Evolutionary conservation across 1,284 basidiomycete species (phyloP).

Genomic region (Spongispora temasekensis): DNA sequence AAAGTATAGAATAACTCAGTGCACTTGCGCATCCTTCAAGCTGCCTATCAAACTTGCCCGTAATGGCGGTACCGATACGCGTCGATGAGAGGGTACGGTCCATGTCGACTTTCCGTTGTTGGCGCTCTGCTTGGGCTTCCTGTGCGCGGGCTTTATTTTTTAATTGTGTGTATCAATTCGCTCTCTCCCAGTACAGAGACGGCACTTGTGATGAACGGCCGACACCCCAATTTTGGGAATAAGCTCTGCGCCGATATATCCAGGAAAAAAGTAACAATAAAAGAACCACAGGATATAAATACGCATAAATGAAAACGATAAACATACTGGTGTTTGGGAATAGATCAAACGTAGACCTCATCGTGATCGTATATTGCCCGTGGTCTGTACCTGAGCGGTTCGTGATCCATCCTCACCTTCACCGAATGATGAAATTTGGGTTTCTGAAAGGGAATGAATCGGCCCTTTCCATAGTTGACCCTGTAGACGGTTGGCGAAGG

Average conservation of each 20-base stretch:
- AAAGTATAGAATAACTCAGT: too few relatives aligned
- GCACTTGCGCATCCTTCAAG: too few relatives aligned
- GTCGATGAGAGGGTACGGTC: slow-evolving; percentile 79
- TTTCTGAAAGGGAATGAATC: slow-evolving; percentile 23
- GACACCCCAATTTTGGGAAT: too few relatives aligned
- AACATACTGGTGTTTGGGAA: too few relatives aligned
- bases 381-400: slow-evolving; percentile 28
- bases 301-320: too few relatives aligned
- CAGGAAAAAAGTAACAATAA: too few relatives aligned
- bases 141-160: too few relatives aligned
- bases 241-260: too few relatives aligned
- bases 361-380: slow-evolving; percentile 22
- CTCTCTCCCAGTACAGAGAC: too few relatives aligned
- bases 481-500: slow-evolving; percentile 13
- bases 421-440: slow-evolving; percentile 37
- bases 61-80: slow-evolving; percentile 86
- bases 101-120: slow-evolving; percentile 71
- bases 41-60: slow-evolving; percentile 90
- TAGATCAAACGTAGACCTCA: slow-evolving; percentile 31
- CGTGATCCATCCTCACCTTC: slow-evolving; percentile 30
- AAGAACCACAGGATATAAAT: too few relatives aligned
- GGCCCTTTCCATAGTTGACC: slow-evolving; percentile 33
- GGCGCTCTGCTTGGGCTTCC: slow-evolving; percentile 37
- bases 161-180: too few relatives aligned
- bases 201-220: too few relatives aligned